A percentile compares a stretch with the other conserved stretches of the same genome.
These are phyloP conservation scores for Colletotrichum echinochloae DNA, from an alignment of 2,329 filamentous ascomycete species.

Conservation along the genomic window DNA sequence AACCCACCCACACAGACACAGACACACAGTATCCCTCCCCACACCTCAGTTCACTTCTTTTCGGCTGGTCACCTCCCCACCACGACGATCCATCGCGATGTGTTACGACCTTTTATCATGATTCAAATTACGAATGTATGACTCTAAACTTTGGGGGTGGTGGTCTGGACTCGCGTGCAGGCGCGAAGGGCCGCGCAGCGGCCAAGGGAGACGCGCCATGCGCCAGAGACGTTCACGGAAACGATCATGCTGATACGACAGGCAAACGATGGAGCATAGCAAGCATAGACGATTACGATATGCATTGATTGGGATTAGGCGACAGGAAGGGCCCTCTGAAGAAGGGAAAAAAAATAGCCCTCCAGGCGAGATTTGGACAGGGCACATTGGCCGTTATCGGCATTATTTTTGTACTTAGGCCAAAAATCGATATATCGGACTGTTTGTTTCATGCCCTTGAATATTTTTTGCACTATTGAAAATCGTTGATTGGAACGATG, in stretches of 20 bases:
- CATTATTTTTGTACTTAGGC: constrained; percentile 36
- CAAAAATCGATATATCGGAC: constrained; percentile 30
- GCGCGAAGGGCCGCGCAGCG: constrained; percentile 28
- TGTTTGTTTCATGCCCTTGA: constrained; percentile 31
- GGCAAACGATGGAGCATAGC: constrained; percentile 41
- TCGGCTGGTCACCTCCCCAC: constrained; percentile 41
- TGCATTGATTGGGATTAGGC: constrained; percentile 35
- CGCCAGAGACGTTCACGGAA: constrained; percentile 35
- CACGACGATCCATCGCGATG: constrained; percentile 40
- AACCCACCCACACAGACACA: constrained; percentile 37
- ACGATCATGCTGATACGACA: constrained; percentile 41
- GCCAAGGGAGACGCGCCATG: constrained; percentile 37
- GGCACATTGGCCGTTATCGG: constrained; percentile 29
- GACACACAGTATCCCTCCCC: constrained; percentile 8
- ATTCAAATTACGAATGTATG: constrained; percentile 43
- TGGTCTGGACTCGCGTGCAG: constrained; percentile 37
- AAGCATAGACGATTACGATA: constrained; percentile 39
- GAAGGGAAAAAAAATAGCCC: constrained; percentile 5
- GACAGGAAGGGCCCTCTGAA: constrained; percentile 8
- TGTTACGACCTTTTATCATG: constrained; percentile 43
- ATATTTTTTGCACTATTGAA: not conserved
- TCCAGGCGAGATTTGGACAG: constrained; percentile 18
- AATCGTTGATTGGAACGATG: not conserved
- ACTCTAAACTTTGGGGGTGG: constrained; percentile 36
- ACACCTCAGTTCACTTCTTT: constrained; percentile 36